Percentiles rank a stretch among this genome's conserved stretches.
Conservation (phyloP, 306 rosid species). For the Lablab purpureus region DNA sequence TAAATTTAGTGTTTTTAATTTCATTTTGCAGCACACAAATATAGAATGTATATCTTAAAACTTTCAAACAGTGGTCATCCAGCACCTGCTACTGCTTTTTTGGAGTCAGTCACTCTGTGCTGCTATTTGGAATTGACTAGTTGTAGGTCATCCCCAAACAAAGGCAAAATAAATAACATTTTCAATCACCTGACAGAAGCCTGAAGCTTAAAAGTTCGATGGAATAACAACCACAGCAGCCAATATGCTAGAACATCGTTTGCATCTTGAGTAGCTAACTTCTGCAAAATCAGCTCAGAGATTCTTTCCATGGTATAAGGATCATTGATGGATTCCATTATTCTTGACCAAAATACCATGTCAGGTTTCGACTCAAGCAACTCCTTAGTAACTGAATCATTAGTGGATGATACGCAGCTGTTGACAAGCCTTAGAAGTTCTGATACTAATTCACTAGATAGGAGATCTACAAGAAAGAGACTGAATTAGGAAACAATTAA, state of each 20-base stretch:
- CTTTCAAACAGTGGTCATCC: background rate
- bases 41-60: background rate
- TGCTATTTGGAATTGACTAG: background rate
- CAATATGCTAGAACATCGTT: conserved; percentile 87
- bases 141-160: conserved; percentile 30
- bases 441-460: conserved; percentile 66
- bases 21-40: background rate
- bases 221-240: conserved; percentile 86
- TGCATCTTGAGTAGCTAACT: conserved; percentile 63
- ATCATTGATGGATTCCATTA: conserved; percentile 78
- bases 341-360: conserved; percentile 75
- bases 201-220: conserved; percentile 56
- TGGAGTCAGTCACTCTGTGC: background rate
- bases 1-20: background rate
- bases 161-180: conserved; percentile 33
- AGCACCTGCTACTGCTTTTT: background rate
- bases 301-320: conserved; percentile 77
- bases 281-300: conserved; percentile 82
- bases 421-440: conserved; percentile 63
- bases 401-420: conserved; percentile 56
- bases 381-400: conserved; percentile 49
- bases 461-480: conserved; percentile 66
- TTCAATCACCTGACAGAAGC: conserved; percentile 75
- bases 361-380: conserved; percentile 59
- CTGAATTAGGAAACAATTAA: conserved; percentile 43